Evolutionary conservation across 495 filamentous ascomycete species (phyloP).

Genomic region (Collariella sp.): DNA sequence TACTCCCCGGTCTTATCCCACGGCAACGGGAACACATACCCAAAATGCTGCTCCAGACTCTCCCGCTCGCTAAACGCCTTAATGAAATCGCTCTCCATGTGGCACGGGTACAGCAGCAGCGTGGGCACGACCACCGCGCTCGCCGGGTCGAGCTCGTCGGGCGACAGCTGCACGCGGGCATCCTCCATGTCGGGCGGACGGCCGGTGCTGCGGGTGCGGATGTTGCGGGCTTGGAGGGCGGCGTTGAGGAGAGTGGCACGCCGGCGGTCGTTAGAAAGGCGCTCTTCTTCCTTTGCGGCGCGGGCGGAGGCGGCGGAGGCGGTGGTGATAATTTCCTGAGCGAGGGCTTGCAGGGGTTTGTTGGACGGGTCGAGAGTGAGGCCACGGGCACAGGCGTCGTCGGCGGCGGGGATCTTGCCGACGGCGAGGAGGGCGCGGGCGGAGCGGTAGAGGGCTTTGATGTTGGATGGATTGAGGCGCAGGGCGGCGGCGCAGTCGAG

Average conservation of each 20-base stretch:
- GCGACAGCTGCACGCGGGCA: slow-evolving; percentile 54
- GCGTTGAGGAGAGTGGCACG: slow-evolving; percentile 53
- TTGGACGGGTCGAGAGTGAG: slow-evolving; percentile 55
- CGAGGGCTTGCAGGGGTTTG: slow-evolving; percentile 46
- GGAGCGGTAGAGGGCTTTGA: slow-evolving; percentile 86
- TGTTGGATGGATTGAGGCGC: slow-evolving; percentile 62
- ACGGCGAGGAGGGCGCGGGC: slow-evolving; percentile 66
- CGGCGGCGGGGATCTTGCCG: slow-evolving; percentile 62
- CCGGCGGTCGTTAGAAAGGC: slow-evolving; percentile 36
- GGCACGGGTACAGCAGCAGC: slow-evolving; percentile 71
- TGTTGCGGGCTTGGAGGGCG: slow-evolving; percentile 67
- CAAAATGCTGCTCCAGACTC: slow-evolving; percentile 60
- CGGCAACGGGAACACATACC: slow-evolving; percentile 70
- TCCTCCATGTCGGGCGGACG: slow-evolving; percentile 80
- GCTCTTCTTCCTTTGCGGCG: slow-evolving; percentile 42
- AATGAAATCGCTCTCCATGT: slow-evolving; percentile 78
- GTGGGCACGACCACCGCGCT: slow-evolving; percentile 66
- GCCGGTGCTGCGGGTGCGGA: slow-evolving; percentile 54
- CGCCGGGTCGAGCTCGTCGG: slow-evolving; percentile 63
- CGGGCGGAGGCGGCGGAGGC: slow-evolving; percentile 28
- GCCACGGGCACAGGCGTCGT: slow-evolving; percentile 63
- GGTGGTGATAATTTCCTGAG: slow-evolving; percentile 46
- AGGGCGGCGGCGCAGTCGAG: slow-evolving; percentile 75
- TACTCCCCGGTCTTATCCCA: slow-evolving; percentile 76
- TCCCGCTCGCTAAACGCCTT: slow-evolving; percentile 71